Evolutionary conservation across 208 protist genomes (phyloP), one percentile per base, ranked within the genome.

Genomic region (Sergeia podlipaevii): DNA sequence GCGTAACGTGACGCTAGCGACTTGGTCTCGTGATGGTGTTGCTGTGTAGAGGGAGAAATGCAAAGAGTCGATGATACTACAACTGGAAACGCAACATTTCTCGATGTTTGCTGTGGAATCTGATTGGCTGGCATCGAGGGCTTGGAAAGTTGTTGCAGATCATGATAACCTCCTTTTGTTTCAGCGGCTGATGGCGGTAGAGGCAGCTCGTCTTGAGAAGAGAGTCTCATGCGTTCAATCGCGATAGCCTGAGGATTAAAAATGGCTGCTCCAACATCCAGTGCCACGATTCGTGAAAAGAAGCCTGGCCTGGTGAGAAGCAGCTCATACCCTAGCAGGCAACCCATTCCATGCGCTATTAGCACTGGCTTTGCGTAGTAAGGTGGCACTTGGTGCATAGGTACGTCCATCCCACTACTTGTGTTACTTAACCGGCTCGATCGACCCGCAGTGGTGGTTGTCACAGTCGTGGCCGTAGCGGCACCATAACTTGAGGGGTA

Each of bases 281-380:
- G 54, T 6, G 76, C 68, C 2, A 92, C 70, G 5, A 89, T 49
- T 10, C 73, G 67, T 2, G 72, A 77, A 48, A 87, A 89, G 27
- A 80, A 76, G 18, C 45, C 57, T 6, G 84, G 80, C 0, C 70
- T 54, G 8, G 55, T 38, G 3, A 86, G 68, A 1, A 92, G 41
- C 0, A 92, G 68, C 33, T 92, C 84, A 49, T 69, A 85, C 4
- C 72, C 65, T 8, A 93, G 60, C 5, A 69, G 17, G 55, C 72
- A 81, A 15, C 77, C 78, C 69, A 71, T 89, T 50, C 69, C 71
- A 37, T 89, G 81, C 11, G 74, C 76, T 3, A 93, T 76, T 18
- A 89, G 50, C 27, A 85, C 62, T 0, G 85, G 80, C 8, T 54
- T 61, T 10, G 65, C 43, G 42, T 78, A 73, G 13, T 42, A 63